These are phyloP conservation scores for Macadamia integrifolia DNA, from an alignment of 164 flowering plant genomes.

Conservation along the genomic window DNA sequence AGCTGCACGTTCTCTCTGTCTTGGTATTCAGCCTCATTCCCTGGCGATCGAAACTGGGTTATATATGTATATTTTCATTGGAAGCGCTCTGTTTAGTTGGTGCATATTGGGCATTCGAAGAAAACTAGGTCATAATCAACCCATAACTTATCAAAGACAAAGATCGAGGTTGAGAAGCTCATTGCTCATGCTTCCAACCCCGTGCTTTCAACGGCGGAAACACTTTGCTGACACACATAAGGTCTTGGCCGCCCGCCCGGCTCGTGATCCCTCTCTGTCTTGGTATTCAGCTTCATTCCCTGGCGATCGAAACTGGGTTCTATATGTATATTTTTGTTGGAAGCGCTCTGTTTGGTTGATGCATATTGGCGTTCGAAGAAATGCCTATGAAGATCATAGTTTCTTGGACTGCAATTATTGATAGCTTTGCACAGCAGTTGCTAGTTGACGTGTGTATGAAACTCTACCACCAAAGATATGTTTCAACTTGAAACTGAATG, in stretches of 20 bases:
- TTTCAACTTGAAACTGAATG: conserved; percentile 39
- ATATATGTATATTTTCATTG: conserved; percentile 40
- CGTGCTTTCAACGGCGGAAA: no score
- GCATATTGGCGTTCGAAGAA: conserved; percentile 44
- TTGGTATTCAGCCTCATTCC: conserved; percentile 45
- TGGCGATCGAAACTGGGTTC: conserved; percentile 42
- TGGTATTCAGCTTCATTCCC: conserved; percentile 45
- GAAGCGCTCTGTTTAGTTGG: conserved; percentile 43
- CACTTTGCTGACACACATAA: no score
- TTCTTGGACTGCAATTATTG: conserved; percentile 57
- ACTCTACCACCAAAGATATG: conserved; percentile 38
- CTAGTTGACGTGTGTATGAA: conserved; percentile 36
- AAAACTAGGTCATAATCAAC: conserved; percentile 10
- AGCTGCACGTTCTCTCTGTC: conserved; percentile 14
- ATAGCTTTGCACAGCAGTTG: conserved; percentile 52
- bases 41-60: conserved; percentile 43
- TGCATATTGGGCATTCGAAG: conserved; percentile 40
- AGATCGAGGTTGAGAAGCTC: no score
- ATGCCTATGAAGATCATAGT: conserved; percentile 63
- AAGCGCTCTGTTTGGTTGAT: conserved; percentile 38
- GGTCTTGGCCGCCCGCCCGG: no score
- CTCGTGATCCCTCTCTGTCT: not conserved
- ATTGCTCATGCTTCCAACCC: no score
- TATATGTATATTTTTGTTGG: conserved; percentile 47
- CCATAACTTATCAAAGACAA: no score